Conservation (phyloP, 371 early-diverging fungal genomes). For the Nematocida homosporus region DNA sequence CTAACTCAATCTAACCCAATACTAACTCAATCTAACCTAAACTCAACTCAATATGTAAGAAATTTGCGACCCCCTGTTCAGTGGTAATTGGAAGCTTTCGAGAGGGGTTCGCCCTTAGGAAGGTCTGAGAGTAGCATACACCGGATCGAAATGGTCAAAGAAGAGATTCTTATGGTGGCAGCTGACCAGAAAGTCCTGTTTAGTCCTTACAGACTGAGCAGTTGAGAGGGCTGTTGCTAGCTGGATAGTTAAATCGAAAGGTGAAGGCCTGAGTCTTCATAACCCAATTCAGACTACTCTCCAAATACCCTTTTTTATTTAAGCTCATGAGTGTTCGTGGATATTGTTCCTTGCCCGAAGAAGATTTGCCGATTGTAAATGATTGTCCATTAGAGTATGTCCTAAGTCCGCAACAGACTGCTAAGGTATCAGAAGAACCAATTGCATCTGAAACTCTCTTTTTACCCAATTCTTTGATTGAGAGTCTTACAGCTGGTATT, state of each 20-base stretch:
- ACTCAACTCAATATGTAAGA: slow-evolving; percentile 4
- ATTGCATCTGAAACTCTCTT: neutral
- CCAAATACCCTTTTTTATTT: slow-evolving; percentile 48
- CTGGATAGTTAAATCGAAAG: slow-evolving; percentile 60
- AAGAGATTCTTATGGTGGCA: slow-evolving; percentile 47
- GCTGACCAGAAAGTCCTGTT: slow-evolving; percentile 52
- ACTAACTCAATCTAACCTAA: too few relatives aligned
- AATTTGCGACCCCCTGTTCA: neutral
- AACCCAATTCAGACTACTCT: slow-evolving; percentile 61
- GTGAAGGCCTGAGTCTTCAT: slow-evolving; percentile 43
- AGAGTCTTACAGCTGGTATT: slow-evolving; percentile 1
- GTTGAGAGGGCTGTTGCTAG: slow-evolving; percentile 59
- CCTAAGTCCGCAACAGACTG: neutral
- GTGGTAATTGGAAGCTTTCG: slow-evolving; percentile 57
- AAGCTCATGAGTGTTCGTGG: neutral
- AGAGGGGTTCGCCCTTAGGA: slow-evolving; percentile 53
- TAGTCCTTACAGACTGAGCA: neutral
- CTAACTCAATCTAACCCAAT: too few relatives aligned
- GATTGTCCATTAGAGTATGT: neutral
- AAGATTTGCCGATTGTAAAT: neutral
- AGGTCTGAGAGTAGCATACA: slow-evolving; percentile 56
- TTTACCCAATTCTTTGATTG: neutral
- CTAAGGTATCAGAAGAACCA: neutral
- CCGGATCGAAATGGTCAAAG: slow-evolving; percentile 44
- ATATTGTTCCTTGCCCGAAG: slow-evolving; percentile 1